Conservation (phyloP, 1,139 yeast genomes). For the Geotrichum fermentans region DNA sequence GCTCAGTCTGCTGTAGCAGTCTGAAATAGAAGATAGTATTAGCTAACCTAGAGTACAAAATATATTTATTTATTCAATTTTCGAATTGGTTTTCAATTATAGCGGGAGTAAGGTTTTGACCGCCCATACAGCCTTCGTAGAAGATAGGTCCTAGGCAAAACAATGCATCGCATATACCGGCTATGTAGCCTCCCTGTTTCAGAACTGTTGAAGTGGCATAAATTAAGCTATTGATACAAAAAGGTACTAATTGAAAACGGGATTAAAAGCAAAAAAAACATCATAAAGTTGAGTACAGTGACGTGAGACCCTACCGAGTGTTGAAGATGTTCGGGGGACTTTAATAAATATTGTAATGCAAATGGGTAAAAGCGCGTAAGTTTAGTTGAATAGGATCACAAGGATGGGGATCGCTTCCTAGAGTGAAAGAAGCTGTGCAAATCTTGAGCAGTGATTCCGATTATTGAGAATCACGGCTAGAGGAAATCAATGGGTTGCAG, state of each 20-base stretch:
- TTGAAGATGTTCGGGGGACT: background rate
- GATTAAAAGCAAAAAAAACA: background rate
- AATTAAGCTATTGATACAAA: constrained; percentile 5
- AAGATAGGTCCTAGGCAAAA: too few relatives aligned
- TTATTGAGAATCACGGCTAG: background rate
- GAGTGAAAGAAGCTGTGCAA: background rate
- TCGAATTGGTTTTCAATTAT: background rate
- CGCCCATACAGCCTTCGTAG: too few relatives aligned
- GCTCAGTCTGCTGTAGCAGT: background rate
- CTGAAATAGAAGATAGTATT: too few relatives aligned
- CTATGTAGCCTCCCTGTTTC: too few relatives aligned
- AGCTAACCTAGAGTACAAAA: too few relatives aligned
- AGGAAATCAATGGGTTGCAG: too few relatives aligned
- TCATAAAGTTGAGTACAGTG: background rate
- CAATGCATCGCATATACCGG: too few relatives aligned
- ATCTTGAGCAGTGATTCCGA: background rate
- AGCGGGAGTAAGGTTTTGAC: background rate
- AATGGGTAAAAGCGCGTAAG: background rate
- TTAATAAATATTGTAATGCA: constrained; percentile 10
- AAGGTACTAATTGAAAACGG: background rate
- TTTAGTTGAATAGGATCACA: constrained; percentile 3
- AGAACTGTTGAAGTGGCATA: constrained; percentile 11
- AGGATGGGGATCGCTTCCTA: background rate
- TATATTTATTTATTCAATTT: background rate
- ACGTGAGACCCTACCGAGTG: background rate